Conservation (phyloP, 2,329 filamentous ascomycete genomes). For the Alternaria sp. region DNA sequence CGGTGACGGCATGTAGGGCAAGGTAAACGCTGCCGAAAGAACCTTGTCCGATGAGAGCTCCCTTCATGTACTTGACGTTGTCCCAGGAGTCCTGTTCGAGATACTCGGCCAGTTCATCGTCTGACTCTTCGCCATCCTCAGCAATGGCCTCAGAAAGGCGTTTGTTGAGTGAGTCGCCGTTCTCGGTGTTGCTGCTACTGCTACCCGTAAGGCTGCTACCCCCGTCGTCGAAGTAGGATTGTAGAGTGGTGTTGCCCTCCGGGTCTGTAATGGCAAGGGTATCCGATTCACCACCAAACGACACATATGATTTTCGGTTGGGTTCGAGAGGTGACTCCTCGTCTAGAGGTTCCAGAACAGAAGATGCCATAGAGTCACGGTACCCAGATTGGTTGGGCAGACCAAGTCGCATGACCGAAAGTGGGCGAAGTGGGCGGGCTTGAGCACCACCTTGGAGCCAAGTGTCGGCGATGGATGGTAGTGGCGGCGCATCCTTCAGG, state of each 20-base stretch:
- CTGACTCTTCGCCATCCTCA: conserved; percentile 89
- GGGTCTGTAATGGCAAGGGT: conserved; percentile 77
- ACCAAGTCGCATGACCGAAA: conserved; percentile 66
- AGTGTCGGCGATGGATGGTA: conserved; percentile 92
- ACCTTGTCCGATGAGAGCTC: conserved; percentile 93
- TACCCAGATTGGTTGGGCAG: conserved; percentile 67
- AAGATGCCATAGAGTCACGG: conserved; percentile 87
- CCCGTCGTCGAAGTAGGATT: conserved; percentile 86
- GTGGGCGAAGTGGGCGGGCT: conserved; percentile 60
- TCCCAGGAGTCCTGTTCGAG: conserved; percentile 92
- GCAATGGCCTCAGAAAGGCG: conserved; percentile 82
- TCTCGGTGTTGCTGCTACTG: conserved; percentile 63
- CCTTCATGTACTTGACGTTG: conserved; percentile 99
- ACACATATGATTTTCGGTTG: conserved; percentile 96
- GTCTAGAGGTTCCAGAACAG: conserved; percentile 85
- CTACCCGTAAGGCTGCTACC: conserved; percentile 75
- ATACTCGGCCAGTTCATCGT: conserved; percentile 89
- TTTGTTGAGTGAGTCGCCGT: conserved; percentile 76
- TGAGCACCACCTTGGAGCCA: conserved; percentile 71
- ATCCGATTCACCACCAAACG: conserved; percentile 74
- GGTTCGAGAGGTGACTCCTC: conserved; percentile 88
- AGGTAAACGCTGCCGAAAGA: conserved; percentile 97
- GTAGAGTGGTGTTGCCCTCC: conserved; percentile 70
- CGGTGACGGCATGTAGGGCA: conserved; percentile 92
- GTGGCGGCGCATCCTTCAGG: conserved; percentile 88